Conservation (phyloP, 805 yeast species). For the Saccharomycopsis fermentans region DNA sequence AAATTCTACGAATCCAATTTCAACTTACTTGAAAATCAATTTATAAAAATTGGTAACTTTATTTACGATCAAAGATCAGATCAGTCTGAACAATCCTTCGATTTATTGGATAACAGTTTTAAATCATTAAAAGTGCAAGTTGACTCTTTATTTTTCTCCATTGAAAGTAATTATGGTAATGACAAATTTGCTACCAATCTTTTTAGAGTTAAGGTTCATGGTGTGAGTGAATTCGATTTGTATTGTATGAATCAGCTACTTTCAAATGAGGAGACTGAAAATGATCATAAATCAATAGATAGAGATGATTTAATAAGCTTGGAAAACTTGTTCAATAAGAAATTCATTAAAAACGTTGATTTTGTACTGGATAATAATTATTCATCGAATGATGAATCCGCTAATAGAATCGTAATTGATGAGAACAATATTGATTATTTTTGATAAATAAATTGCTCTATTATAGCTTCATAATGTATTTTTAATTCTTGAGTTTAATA, state of each 20-base stretch:
- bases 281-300: background rate
- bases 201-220: conserved; percentile 15
- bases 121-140: conserved; percentile 10
- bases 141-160: conserved; percentile 13
- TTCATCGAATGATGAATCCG: background rate
- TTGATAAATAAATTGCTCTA: background rate
- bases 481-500: background rate
- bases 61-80: conserved; percentile 5
- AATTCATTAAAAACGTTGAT: conserved; percentile 6
- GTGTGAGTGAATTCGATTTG: conserved; percentile 17
- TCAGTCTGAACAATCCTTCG: conserved; percentile 7
- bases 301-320: conserved; percentile 3
- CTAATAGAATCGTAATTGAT: background rate
- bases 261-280: background rate
- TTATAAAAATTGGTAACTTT: conserved; percentile 17
- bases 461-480: background rate
- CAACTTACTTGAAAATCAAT: conserved; percentile 8
- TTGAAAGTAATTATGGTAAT: conserved; percentile 18
- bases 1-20: conserved; percentile 17
- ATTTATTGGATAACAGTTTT: conserved; percentile 8
- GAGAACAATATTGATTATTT: background rate
- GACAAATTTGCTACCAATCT: conserved; percentile 15
- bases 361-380: background rate
- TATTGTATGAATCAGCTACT: conserved; percentile 16
- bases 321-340: conserved; percentile 11